A percentile compares a stretch with the other conserved stretches of the same genome.
These are phyloP conservation scores for Lepiota venenata DNA, from an alignment of 768 basidiomycete species.

Conservation along the genomic window DNA sequence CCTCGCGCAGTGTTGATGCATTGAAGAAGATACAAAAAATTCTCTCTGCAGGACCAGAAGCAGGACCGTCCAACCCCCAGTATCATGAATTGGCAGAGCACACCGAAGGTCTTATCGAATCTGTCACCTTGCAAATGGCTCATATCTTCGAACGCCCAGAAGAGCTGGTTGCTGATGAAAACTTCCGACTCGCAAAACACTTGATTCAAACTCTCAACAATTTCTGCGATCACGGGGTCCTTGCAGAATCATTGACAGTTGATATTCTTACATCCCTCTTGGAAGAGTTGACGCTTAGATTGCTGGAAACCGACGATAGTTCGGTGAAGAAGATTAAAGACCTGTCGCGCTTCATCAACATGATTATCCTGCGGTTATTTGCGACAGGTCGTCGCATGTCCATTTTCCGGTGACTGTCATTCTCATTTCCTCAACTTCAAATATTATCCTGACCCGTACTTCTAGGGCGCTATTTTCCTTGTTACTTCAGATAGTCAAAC, in stretches of 20 bases:
- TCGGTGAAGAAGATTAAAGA: slow-evolving; percentile 84
- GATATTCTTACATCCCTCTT: slow-evolving; percentile 84
- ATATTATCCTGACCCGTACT: slow-evolving; percentile 6
- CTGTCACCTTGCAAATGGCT: slow-evolving; percentile 87
- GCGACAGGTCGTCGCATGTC: slow-evolving; percentile 88
- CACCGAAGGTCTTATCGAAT: slow-evolving; percentile 83
- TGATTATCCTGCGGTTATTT: slow-evolving; percentile 94
- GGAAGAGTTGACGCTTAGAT: slow-evolving; percentile 85
- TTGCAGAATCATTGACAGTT: slow-evolving; percentile 85
- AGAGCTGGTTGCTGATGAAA: slow-evolving; percentile 68
- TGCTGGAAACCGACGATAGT: slow-evolving; percentile 93
- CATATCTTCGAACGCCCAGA: slow-evolving; percentile 86
- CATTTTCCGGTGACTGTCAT: slow-evolving; percentile 71
- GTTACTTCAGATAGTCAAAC: slow-evolving; percentile 78
- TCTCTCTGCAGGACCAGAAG: slow-evolving; percentile 71
- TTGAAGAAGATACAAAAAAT: slow-evolving; percentile 92
- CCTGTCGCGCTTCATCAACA: slow-evolving; percentile 94
- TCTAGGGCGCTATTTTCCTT: slow-evolving; percentile 74
- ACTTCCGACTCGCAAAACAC: slow-evolving; percentile 94
- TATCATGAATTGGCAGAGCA: slow-evolving; percentile 80
- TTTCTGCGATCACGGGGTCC: slow-evolving; percentile 86
- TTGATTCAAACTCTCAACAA: slow-evolving; percentile 94
- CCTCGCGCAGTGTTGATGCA: slow-evolving; percentile 83
- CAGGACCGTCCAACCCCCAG: slow-evolving; percentile 60
- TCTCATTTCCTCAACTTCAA: neutral